Evolutionary conservation across 257 asterid genomes (phyloP), one percentile per base, ranked within the genome.

Genomic region (Solanum appendiculatum): DNA sequence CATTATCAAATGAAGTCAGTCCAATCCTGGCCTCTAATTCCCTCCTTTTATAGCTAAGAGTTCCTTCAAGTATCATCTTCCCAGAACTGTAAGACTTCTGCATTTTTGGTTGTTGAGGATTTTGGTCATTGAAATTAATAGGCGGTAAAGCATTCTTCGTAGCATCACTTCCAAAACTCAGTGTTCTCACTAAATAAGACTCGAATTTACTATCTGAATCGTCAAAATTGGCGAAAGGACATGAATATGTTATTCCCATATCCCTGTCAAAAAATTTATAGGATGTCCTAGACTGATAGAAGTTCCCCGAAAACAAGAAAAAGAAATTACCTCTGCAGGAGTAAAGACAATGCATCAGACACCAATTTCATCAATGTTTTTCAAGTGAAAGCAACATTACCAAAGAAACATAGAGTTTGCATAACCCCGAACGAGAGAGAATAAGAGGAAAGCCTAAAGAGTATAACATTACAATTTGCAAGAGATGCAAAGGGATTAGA

Each of bases 241-340:
- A 87, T 15, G 96, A 90, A 85, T 92, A 88, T 72, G 90, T 75
- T 93, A 91, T 85, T 90, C 97, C 96, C 98, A 94, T 94, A n/a
- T 92, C 93, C 73, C 92, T n/a, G 87, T 29, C 68, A 89, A 78
- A 85, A 60, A 4, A 5, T 18, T 44, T 48, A 87, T 78, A 64
- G 89, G 86, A 88, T 81, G 85, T 54, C 39, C 72, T 83, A 78
- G 36, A 11, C 46, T 33, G 54, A 78, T 54, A 25, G 10, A 36
- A 80, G 36, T 81, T 48, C 68, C 42, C 21, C 3, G 54, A 37
- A 73, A 21, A 73, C 51, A 81, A 18, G 68, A 16, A 9, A 34
- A 18, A 46, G 31, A 13, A 85, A 82, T 83, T 82, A 87, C 75
- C 11, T 48, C 85, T 81, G 40, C 85, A 81, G n/a, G 27, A 81